These are phyloP conservation scores for Metschnikowia shivogae DNA, from an alignment of 805 yeast species.

Conservation along the genomic window DNA sequence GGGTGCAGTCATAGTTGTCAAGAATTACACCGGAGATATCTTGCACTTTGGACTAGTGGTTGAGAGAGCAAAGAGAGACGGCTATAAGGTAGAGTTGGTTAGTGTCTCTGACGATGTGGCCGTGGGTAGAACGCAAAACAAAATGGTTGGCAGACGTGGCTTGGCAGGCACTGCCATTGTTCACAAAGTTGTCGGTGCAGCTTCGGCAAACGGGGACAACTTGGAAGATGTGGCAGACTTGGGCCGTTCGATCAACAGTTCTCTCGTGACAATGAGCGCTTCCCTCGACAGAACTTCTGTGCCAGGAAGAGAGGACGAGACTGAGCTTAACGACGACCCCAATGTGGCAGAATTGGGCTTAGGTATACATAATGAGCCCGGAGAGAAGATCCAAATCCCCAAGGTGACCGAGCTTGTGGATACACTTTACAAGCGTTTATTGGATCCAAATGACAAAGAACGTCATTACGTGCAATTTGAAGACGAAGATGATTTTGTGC, in stretches of 20 bases:
- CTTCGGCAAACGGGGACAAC: conserved; percentile 39
- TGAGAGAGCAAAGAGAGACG: conserved; percentile 79
- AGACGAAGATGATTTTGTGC: conserved; percentile 58
- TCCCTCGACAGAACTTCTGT: conserved; percentile 86
- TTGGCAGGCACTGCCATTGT: conserved; percentile 86
- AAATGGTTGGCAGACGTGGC: conserved; percentile 91
- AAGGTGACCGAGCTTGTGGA: conserved; percentile 53
- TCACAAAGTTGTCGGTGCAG: conserved; percentile 83
- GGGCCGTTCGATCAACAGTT: conserved; percentile 59
- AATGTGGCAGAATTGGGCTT: conserved; percentile 85
- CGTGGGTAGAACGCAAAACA: conserved; percentile 86
- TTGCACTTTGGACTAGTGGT: conserved; percentile 89
- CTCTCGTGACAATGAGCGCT: conserved; percentile 82
- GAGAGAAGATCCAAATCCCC: conserved; percentile 72
- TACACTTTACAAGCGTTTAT: conserved; percentile 56
- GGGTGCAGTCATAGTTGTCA: conserved; percentile 77
- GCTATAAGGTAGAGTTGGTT: conserved; percentile 66
- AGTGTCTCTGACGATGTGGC: conserved; percentile 91
- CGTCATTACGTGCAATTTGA: conserved; percentile 75
- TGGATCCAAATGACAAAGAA: conserved; percentile 64
- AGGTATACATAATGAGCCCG: conserved; percentile 96
- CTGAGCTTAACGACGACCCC: conserved; percentile 43
- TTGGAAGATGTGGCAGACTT: conserved; percentile 52
- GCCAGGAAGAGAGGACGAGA: conserved; percentile 61
- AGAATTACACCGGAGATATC: conserved; percentile 93